Evolutionary conservation across 208 protist species (phyloP).

Genomic region (Crithidia sp.): DNA sequence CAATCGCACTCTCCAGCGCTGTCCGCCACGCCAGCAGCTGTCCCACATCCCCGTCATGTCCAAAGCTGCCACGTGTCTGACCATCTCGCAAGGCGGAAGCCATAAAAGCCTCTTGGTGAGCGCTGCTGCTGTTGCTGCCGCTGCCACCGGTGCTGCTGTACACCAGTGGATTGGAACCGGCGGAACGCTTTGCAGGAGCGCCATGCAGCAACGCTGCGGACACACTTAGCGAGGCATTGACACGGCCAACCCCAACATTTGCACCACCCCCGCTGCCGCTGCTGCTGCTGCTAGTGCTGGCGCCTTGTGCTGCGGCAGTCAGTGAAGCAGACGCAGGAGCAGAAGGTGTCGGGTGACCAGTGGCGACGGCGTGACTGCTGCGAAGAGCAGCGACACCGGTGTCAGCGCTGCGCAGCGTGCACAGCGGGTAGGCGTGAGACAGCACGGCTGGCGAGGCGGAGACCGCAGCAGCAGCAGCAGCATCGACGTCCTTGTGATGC

Average conservation of each 20-base stretch:
- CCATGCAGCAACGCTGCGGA: too few species aligned
- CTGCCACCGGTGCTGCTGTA: not conserved
- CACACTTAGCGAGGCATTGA: too few species aligned
- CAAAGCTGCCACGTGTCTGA: constrained; percentile 39
- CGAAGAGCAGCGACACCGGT: constrained; percentile 23
- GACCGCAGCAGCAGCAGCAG: too few species aligned
- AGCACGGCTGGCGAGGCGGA: not conserved
- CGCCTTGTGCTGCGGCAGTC: too few species aligned
- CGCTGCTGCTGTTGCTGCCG: constrained; percentile 1
- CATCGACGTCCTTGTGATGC: not conserved
- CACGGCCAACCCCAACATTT: too few species aligned
- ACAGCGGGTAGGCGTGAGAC: constrained; percentile 20
- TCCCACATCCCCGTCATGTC: constrained; percentile 55
- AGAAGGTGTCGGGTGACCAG: not conserved
- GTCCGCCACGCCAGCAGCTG: constrained; percentile 48
- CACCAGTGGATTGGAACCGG: not conserved
- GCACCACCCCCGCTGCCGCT: too few species aligned
- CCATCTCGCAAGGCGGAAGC: constrained; percentile 38
- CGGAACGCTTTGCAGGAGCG: too few species aligned
- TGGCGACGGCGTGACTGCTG: not conserved
- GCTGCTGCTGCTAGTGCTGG: too few species aligned
- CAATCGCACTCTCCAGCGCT: constrained; percentile 52
- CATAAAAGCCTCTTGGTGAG: constrained; percentile 19
- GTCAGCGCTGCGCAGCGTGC: constrained; percentile 21
- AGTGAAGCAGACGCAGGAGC: not conserved